These are phyloP conservation scores for Mallotus nudiflorus DNA, from an alignment of 345 rosid genomes.

Conservation along the genomic window DNA sequence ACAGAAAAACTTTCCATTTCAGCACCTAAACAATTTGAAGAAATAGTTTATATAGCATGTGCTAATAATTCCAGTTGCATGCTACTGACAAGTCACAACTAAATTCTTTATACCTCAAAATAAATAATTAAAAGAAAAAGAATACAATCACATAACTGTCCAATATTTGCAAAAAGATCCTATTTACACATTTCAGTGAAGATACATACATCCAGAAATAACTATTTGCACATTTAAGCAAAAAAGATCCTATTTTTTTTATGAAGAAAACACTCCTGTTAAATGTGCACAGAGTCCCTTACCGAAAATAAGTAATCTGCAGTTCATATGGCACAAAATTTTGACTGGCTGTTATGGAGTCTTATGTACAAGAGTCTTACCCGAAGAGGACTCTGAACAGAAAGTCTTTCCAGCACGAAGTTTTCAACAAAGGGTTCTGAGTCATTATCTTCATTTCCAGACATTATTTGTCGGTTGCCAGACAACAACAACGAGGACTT, in stretches of 20 bases:
- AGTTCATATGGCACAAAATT: not conserved
- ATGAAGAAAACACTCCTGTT: not conserved
- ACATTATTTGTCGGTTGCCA: conserved; percentile 44
- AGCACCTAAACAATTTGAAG: conserved; percentile 7
- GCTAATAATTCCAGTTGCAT: not conserved
- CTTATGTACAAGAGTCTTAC: conserved; percentile 38
- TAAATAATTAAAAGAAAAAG: not conserved
- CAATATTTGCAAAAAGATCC: not conserved
- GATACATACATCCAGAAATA: conserved; percentile 4
- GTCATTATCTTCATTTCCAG: conserved; percentile 46
- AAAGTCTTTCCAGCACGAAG: conserved; percentile 91
- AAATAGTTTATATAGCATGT: not conserved
- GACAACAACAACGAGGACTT: conserved; percentile 65
- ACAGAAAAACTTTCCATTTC: conserved; percentile 25
- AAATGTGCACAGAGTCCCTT: not conserved
- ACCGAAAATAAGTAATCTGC: conserved; percentile 12
- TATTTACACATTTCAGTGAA: not conserved
- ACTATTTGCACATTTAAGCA: not conserved
- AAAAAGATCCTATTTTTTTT: too few species aligned
- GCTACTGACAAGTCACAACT: conserved; percentile 12
- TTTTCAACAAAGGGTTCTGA: conserved; percentile 87
- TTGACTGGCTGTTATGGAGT: not conserved
- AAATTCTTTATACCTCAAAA: conserved; percentile 6
- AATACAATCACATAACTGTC: not conserved
- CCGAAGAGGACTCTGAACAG: conserved; percentile 92